These are phyloP conservation scores for Tephrocybe sp. DNA, from an alignment of 768 basidiomycete species.

Conservation along the genomic window DNA sequence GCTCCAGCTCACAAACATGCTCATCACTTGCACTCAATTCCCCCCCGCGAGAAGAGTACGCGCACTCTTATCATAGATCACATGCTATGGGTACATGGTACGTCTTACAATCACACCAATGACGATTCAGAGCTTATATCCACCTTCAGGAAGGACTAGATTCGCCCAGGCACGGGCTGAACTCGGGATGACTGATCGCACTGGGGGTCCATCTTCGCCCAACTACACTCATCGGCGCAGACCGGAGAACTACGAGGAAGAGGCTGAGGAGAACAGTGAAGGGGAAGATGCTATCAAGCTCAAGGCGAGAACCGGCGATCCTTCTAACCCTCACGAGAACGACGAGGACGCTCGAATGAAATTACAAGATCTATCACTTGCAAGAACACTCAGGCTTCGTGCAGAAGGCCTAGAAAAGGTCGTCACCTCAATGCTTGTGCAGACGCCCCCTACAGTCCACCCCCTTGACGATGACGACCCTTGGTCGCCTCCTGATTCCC, in stretches of 20 bases:
- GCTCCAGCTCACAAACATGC: conserved; percentile 86
- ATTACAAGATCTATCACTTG: conserved; percentile 60
- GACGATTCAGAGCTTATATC: neutral
- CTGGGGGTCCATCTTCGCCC: conserved; percentile 60
- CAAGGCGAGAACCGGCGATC: conserved; percentile 48
- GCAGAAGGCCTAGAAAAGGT: conserved; percentile 85
- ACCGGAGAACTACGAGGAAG: conserved; percentile 76
- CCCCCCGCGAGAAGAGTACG: conserved; percentile 86
- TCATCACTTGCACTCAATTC: conserved; percentile 83
- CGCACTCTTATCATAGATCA: conserved; percentile 85
- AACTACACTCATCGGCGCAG: conserved; percentile 64
- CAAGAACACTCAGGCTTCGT: conserved; percentile 62
- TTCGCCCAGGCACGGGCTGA: conserved; percentile 84
- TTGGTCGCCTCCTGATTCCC: conserved; percentile 50
- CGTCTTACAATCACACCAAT: neutral
- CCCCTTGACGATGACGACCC: conserved; percentile 54
- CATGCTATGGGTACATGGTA: conserved; percentile 79
- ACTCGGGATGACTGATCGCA: conserved; percentile 81
- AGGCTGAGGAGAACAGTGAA: conserved; percentile 63
- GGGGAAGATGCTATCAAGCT: conserved; percentile 55
- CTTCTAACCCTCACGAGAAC: conserved; percentile 42
- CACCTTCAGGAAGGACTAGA: conserved; percentile 54
- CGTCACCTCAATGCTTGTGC: conserved; percentile 74
- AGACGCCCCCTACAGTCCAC: conserved; percentile 69
- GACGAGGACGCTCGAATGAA: conserved; percentile 58